Evolutionary conservation across 1,284 basidiomycete genomes (phyloP), one percentile per base, ranked within the genome.

Genomic region (Ustilago tritici): DNA sequence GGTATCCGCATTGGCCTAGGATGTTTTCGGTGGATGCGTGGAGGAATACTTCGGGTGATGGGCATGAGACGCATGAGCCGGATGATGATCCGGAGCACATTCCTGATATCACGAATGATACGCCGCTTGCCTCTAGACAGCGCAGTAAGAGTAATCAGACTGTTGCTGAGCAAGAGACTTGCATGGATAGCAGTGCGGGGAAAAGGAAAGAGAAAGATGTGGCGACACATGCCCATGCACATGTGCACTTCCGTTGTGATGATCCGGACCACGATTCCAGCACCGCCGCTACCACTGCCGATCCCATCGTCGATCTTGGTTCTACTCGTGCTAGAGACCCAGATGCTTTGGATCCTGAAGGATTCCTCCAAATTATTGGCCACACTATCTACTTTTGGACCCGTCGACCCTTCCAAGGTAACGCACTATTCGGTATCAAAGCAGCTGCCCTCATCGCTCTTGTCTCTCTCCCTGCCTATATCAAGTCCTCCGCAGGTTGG

Each of bases 341-440:
- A 0, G 92, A 93, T 80, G 92, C 91, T 0, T 84, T 93, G 1
- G 92, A 92, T 8, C 92, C 92, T 0, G 84, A 71, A 49, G 72
- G 65, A 2, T 56, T 62, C 35, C 19, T 79, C 7, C 70, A 82
- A 47, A 43, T 72, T 0, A 35, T 86, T 3, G 78, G 88, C 3
- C 61, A 75, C 38, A 69, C 28, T 12, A 55, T 72, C 57, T 65
- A 75, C 65, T 64, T 75, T 28, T 70, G 63, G 64, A 47, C 50
- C 7, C 65, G 65, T 11, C 54, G 65, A 9, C 63, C 87, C 0
- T 79, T 84, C 19, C 85, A 82, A 15, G 80, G 85, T 23, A 87
- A 87, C 54, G 59, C 86, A 71, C 87, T 94, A 66, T 95, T 91
- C 75, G 92, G 92, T 0, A 61, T 95, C 75, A 96, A 96, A 86